Conservation (phyloP, 257 asterid species). For the Ilex asprella region DNA sequence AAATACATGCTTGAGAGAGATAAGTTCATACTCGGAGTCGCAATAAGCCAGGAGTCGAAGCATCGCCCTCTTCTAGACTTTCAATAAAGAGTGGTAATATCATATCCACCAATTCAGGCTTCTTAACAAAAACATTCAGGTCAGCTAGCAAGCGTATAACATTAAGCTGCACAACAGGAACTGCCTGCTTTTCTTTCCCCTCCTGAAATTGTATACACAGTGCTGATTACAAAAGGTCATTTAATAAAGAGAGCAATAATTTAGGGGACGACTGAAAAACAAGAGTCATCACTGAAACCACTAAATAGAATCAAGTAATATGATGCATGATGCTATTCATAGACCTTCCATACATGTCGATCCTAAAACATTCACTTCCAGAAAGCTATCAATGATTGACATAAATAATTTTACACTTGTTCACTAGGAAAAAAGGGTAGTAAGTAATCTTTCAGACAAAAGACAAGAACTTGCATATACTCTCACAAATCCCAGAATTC, state of each 20-base stretch:
- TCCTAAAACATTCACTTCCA: no score
- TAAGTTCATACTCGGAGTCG: constrained; percentile 69
- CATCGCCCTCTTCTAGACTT: constrained; percentile 98
- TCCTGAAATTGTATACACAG: constrained; percentile 41
- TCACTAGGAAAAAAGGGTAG: no score
- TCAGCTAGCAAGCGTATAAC: constrained; percentile 82
- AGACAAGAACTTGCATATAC: no score
- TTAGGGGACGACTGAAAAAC: no score
- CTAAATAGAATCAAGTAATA: no score
- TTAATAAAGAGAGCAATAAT: background rate
- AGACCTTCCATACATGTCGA: no score
- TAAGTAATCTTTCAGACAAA: no score
- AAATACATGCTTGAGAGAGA: constrained; percentile 13
- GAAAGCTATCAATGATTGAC: no score
- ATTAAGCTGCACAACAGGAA: constrained; percentile 79
- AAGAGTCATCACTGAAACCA: no score
- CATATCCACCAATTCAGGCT: constrained; percentile 94
- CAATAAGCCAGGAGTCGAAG: constrained; percentile 79
- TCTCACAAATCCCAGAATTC: no score
- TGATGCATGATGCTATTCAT: no score
- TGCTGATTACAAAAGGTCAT: constrained; percentile 9
- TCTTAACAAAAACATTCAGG: constrained; percentile 60
- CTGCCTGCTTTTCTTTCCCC: constrained; percentile 65
- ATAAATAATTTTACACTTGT: no score
- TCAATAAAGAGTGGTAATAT: constrained; percentile 88